Evolutionary conservation across 371 early-diverging fungal genomes (phyloP), one percentile per base, ranked within the genome.

Genomic region (Mortierella sp.): DNA sequence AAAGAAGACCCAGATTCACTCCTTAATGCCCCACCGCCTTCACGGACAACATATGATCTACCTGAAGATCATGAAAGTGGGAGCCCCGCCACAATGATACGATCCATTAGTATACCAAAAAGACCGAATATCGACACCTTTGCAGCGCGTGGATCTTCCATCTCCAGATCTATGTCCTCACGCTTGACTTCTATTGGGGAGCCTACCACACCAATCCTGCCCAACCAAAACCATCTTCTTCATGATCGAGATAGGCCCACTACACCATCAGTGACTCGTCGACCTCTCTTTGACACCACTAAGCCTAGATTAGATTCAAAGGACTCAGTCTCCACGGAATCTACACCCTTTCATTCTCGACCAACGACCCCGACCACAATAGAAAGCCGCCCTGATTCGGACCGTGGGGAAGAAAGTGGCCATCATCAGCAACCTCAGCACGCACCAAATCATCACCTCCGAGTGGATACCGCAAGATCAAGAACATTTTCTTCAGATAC

Each of bases 61-160:
- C 77, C 63, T 3, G 77, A 83, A 52, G 78, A 75, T 22, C 69
- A 75, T 26, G 79, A 84, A 49, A 70, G 73, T 22, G 77, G 77
- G 10, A 76, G 77, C 16, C 74, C 83, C 0, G 83, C 77, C 3
- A 72, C 77, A 1, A 40, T 73, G 68, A 64, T 77, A 62, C 70
- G 74, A 47, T 72, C 80, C 30, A 80, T 80, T 54, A 80, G 75
- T 71, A 80, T 80, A 74, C 77, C 74, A 26, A 78, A 77, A 26
- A 65, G 75, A 62, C 77, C 75, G 8, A 60, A 68, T 52, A 65
- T 75, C 54, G 73, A 84, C 39, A 72, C 80, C 12, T 70, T 74
- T 59, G 49, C 57, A 35, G 49, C 47, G 11, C 59, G 74, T 8
- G 64, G 77, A 37, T 60, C 68, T 18, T 69, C 73, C 37, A 58